These are phyloP conservation scores for Botrytis porri DNA, from an alignment of 2,329 filamentous ascomycete genomes.

Conservation along the genomic window DNA sequence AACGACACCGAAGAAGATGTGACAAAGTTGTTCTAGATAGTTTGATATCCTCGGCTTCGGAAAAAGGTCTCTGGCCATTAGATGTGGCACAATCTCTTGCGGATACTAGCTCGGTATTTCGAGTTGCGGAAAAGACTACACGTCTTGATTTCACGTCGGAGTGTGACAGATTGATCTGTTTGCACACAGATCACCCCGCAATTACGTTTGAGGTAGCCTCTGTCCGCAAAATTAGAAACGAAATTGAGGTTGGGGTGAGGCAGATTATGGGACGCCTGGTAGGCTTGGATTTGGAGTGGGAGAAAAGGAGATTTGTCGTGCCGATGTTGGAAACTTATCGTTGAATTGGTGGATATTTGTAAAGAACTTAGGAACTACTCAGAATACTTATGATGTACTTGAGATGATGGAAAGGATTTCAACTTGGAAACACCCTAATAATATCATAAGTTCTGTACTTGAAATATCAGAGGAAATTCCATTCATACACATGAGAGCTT, in stretches of 20 bases:
- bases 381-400: background rate
- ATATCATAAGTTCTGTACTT: background rate
- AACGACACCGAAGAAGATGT: background rate
- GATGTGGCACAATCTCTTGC: background rate
- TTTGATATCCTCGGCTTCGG: background rate
- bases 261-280: rapidly evolving
- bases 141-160: background rate
- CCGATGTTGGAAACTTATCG: background rate
- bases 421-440: background rate
- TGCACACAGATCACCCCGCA: background rate
- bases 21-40: background rate
- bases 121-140: background rate
- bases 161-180: background rate
- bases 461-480: rapidly evolving
- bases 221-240: background rate
- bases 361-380: rapidly evolving
- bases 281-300: background rate
- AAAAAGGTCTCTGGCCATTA: background rate
- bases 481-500: background rate
- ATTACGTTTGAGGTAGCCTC: background rate
- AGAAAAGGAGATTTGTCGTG: background rate
- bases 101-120: background rate
- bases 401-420: background rate
- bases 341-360: background rate
- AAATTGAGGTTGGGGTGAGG: background rate